Evolutionary conservation across 2,329 filamentous ascomycete genomes (phyloP), one percentile per base, ranked within the genome.

Genomic region (Xylariaceae sp.): DNA sequence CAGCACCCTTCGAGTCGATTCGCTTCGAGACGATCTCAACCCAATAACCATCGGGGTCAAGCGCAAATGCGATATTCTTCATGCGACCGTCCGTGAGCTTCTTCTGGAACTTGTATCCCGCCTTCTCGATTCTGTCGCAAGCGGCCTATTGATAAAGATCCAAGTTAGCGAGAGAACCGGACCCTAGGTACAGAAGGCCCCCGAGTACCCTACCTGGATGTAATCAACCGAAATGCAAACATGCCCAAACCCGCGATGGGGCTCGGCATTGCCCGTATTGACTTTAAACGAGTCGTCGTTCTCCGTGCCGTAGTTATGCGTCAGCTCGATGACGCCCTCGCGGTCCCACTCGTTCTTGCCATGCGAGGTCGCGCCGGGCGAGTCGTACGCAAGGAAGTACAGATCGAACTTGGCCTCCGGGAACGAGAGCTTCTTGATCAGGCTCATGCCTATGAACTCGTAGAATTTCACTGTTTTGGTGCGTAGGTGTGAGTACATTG

Each of bases 71-170:
- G 60, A 97, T 95, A 61, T 87, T 70, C 60, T 77, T 79, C 88
- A 94, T 95, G 46, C 85, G 79, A 2, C 93, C 93, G 55, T 97
- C 92, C 0, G 82, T 82, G 46, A 97, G 74, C 70, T 88, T 94
- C 81, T 97, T 97, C 76, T 97, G 89, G 70, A 97, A 98, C 52
- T 79, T 79, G 71, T 95, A 95, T 0, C 91, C 91, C 6, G 86
- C 90, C 63, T 92, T 86, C 66, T 95, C 89, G 49, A 98, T 78
- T 46, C 91, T 80, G 72, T 90, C 74, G 73, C 93, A 97, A 2
- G 92, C 91, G 3, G 86, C 88, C 70, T n/a, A n/a, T n/a, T n/a
- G n/a, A n/a, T n/a, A n/a, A n/a, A n/a, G n/a, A n/a, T n/a, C n/a
- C n/a, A n/a, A n/a, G n/a, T n/a, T n/a, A n/a, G n/a, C n/a, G n/a